These are phyloP conservation scores for Mycena vulgaris DNA, from an alignment of 768 basidiomycete species.

Conservation along the genomic window DNA sequence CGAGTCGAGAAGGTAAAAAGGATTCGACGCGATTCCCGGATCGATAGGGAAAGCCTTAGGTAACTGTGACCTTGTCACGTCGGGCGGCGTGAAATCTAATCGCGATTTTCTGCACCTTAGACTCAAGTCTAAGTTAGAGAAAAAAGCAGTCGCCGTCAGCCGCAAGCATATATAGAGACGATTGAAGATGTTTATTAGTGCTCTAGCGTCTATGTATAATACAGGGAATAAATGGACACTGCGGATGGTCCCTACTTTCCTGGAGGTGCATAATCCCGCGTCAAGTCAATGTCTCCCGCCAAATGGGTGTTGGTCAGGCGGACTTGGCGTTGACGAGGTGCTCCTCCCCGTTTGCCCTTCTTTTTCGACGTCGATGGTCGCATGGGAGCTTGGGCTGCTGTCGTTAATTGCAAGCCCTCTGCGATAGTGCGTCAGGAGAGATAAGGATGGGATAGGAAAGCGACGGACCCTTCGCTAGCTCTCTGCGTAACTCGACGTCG, in stretches of 20 bases:
- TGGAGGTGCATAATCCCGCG: conserved; percentile 73
- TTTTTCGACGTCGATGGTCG: conserved; percentile 72
- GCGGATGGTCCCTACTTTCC: conserved; percentile 46
- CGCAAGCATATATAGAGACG: not conserved
- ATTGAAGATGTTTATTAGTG: not conserved
- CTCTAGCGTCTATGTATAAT: conserved; percentile 18
- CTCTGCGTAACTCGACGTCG: conserved; percentile 85
- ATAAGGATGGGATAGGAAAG: not conserved
- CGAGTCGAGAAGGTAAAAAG: not conserved
- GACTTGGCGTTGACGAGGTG: conserved; percentile 79
- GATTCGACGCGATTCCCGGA: not conserved
- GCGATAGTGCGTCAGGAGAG: conserved; percentile 25
- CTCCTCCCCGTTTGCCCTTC: conserved; percentile 88
- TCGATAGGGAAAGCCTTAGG: no score
- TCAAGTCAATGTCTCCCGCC: conserved; percentile 88
- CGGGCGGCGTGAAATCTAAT: no score
- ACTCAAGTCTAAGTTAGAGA: no score
- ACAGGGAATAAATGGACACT: conserved; percentile 10
- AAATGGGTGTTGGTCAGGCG: conserved; percentile 93
- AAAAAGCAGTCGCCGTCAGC: no score
- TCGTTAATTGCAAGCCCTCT: conserved; percentile 89
- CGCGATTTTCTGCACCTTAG: no score
- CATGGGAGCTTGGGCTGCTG: conserved; percentile 66
- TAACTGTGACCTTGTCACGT: no score
- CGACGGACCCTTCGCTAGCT: conserved; percentile 78